phyloP scores from a whole-genome alignment of 2,329 filamentous ascomycete genomes.

The Alternaria arborescens region DNA sequence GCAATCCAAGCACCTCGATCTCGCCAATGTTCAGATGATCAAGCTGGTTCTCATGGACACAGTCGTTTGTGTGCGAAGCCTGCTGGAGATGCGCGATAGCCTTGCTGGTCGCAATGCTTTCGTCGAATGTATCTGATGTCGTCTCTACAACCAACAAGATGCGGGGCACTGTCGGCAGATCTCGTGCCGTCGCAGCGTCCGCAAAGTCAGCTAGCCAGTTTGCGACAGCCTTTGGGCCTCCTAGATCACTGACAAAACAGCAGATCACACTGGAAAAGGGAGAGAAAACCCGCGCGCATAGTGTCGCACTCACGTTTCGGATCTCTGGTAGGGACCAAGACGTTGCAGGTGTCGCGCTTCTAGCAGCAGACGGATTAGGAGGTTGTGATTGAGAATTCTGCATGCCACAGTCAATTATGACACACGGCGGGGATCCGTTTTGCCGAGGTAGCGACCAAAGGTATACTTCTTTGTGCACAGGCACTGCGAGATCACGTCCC shows the following conservation, averaged over 20 bases:
- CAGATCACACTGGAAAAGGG: conserved; percentile 8
- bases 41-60: neutral
- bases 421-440: neutral
- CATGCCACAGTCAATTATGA: conserved; percentile 8
- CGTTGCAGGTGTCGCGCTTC: neutral
- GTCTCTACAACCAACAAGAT: conserved; percentile 37
- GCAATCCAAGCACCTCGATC: conserved; percentile 8
- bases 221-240: neutral
- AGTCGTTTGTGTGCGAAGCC: neutral
- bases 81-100: neutral
- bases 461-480: conserved; percentile 11
- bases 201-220: conserved; percentile 2
- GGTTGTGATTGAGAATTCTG: neutral
- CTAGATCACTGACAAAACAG: conserved; percentile 10
- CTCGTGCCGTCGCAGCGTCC: neutral
- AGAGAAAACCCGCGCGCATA: conserved; percentile 2
- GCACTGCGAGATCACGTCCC: neutral
- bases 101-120: conserved; percentile 9
- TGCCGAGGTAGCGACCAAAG: conserved; percentile 3
- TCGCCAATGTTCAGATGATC: conserved; percentile 5
- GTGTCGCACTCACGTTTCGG: neutral
- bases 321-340: neutral
- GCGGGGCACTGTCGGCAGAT: conserved; percentile 13
- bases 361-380: neutral
- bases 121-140: conserved; percentile 25